phyloP scores from a whole-genome alignment of 495 filamentous ascomycete species.

The Cercophora scortea region DNA sequence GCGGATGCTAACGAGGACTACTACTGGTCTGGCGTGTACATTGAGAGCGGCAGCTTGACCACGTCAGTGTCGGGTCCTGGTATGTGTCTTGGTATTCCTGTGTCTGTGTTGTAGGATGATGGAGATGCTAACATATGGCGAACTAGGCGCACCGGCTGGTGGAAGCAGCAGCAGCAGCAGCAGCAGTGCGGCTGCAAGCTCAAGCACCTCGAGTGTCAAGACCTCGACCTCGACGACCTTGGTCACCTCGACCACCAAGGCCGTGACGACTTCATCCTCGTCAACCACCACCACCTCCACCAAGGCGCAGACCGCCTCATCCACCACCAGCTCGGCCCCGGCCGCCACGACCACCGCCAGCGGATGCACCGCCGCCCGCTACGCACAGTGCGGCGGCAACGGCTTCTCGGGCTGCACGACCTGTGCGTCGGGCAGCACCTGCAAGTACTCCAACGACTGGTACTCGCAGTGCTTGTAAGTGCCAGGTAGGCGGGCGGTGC shows the following conservation, averaged over 20 bases:
- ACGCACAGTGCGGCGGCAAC: slow-evolving; percentile 37
- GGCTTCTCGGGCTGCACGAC: slow-evolving; percentile 33
- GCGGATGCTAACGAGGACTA: slow-evolving; percentile 54
- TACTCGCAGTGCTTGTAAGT: slow-evolving; percentile 36
- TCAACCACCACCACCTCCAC: slow-evolving; percentile 7
- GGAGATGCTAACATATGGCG: not conserved
- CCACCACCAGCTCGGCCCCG: slow-evolving; percentile 13
- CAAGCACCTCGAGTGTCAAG: not conserved
- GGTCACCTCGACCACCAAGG: slow-evolving; percentile 7
- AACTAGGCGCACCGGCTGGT: slow-evolving; percentile 4
- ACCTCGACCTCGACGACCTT: slow-evolving; percentile 12
- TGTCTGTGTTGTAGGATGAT: not conserved
- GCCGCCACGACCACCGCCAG: slow-evolving; percentile 5
- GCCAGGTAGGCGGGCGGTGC: not conserved
- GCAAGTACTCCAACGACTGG: slow-evolving; percentile 31
- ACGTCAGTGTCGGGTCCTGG: slow-evolving; percentile 33
- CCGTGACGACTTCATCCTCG: slow-evolving; percentile 5
- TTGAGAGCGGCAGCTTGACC: slow-evolving; percentile 58
- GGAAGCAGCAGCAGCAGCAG: slow-evolving; percentile 4
- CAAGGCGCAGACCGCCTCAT: not conserved
- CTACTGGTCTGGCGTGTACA: slow-evolving; percentile 67
- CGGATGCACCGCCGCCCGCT: slow-evolving; percentile 22
- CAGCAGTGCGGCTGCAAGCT: not conserved
- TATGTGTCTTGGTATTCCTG: not conserved
- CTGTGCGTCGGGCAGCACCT: slow-evolving; percentile 29